A percentile compares a stretch with the other conserved stretches of the same genome.
phyloP scores from a whole-genome alignment of 441 rosid species.

The Populus hybrid region DNA sequence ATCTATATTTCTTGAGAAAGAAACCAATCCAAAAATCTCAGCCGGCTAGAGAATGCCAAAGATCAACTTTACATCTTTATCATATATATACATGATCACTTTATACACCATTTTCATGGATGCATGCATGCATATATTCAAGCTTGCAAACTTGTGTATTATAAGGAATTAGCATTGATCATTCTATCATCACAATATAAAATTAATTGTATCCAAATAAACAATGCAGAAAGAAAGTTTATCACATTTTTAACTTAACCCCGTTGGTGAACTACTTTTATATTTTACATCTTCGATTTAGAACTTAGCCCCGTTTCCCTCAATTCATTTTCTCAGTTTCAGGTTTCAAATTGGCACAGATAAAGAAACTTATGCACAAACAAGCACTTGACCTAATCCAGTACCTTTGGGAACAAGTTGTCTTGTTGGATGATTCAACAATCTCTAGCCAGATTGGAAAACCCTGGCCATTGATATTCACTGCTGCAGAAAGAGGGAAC shows the following conservation, averaged over 20 bases:
- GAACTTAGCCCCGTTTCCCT: neutral
- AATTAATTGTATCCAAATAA: no score
- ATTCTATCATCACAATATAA: neutral
- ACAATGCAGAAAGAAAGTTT: no score
- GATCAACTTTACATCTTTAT: no score
- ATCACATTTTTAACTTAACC: no score
- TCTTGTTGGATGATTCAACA: slow-evolving; percentile 13
- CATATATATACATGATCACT: no score
- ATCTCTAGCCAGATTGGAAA: slow-evolving; percentile 10
- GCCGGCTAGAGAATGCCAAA: no score
- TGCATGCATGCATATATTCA: neutral
- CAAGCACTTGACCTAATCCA: neutral
- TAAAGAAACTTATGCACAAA: neutral
- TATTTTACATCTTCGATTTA: no score
- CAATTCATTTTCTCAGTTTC: neutral
- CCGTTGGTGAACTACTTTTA: no score
- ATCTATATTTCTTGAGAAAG: neutral
- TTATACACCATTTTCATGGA: neutral
- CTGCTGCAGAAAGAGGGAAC: slow-evolving; percentile 29
- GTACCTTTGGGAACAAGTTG: neutral
- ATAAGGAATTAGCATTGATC: no score
- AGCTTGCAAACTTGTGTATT: no score
- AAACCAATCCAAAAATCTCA: neutral
- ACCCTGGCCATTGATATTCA: neutral
- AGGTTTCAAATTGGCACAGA: neutral